phyloP scores from a whole-genome alignment of 208 protist genomes.

The Acanthamoeba sp. region DNA sequence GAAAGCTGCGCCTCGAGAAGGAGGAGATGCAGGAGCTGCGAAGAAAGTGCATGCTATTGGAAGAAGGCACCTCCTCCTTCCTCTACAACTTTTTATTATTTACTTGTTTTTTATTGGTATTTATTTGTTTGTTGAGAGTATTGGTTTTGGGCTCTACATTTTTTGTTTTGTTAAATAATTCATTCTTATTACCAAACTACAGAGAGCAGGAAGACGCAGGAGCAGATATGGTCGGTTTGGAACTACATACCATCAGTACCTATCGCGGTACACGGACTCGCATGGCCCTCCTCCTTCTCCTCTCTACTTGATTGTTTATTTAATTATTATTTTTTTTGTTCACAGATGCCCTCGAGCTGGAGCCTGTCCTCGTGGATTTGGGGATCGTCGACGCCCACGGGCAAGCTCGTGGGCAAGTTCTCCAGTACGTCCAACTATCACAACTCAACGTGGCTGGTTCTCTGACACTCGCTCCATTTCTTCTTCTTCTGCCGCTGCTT shows the following conservation, averaged over 20 bases:
- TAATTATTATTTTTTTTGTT: neutral
- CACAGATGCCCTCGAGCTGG: conserved; percentile 2
- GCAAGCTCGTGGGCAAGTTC: neutral
- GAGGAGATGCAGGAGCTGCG: conserved; percentile 19
- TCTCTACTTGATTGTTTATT: neutral
- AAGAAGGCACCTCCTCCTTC: conserved; percentile 2
- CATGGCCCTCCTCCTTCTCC: too few species aligned
- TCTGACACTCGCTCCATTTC: too few species aligned
- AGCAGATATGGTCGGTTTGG: conserved; percentile 32
- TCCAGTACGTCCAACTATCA: neutral
- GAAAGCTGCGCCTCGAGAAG: neutral
- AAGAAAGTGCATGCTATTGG: neutral
- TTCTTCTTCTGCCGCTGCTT: too few species aligned
- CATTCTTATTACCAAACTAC: neutral
- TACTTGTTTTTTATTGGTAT: neutral
- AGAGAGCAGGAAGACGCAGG: conserved; percentile 33
- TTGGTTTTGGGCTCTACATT: too few species aligned
- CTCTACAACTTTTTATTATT: neutral
- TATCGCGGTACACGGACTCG: neutral
- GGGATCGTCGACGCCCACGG: neutral
- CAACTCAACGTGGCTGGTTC: too few species aligned
- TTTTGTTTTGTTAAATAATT: too few species aligned
- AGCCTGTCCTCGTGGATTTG: conserved; percentile 26
- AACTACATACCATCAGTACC: conserved; percentile 13
- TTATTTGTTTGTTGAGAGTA: too few species aligned